Evolutionary conservation across 2,329 filamentous ascomycete species (phyloP), one percentile per base, ranked within the genome.

Genomic region (Fusarium pseudocircinatum): DNA sequence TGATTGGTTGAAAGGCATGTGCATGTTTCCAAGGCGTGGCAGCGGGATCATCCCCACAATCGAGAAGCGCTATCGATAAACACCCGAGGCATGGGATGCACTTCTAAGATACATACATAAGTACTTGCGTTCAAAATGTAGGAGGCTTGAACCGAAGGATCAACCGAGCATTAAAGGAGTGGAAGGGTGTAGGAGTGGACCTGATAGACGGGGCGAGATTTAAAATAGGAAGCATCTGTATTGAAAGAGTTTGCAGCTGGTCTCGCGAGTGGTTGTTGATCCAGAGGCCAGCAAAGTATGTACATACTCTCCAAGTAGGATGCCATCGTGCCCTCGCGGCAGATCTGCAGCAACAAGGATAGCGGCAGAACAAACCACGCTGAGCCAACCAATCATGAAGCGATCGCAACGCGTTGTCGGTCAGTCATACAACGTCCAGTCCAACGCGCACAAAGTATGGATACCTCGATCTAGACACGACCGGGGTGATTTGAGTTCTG

Each of bases 41-140:
- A 64, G 53, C 43, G 53, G 46, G 44, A 60, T 36, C 36, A 56
- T 53, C 54, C 44, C 75, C 69, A 66, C 65, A 53, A 61, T 68
- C 52, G 52, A 57, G 70, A 77, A 77, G 70, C 76, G 74, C 75
- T 78, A 78, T 78, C 77, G 76, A 78, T 78, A 78, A 72, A 74
- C 74, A 73, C 60, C 67, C 65, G 63, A 62, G 44, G 62, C 52
- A 42, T n/a, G 36, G 18, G 24, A 47, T 56, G 44, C 66, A 76
- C 71, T 34, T 70, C 24, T 1, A 32, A 18, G 46, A 37, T 69
- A 77, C 36, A 36, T 36, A 3, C 16, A 36, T 36, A 36, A 2
- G 14, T 34, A 36, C 70, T 63, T 72, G 58, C 2, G 20, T 20
- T 20, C 36, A 58, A 42, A 50, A 56, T 57, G 49, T 47, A 54